Conservation (phyloP, 805 yeast species). For the Nematodospora valgi region DNA sequence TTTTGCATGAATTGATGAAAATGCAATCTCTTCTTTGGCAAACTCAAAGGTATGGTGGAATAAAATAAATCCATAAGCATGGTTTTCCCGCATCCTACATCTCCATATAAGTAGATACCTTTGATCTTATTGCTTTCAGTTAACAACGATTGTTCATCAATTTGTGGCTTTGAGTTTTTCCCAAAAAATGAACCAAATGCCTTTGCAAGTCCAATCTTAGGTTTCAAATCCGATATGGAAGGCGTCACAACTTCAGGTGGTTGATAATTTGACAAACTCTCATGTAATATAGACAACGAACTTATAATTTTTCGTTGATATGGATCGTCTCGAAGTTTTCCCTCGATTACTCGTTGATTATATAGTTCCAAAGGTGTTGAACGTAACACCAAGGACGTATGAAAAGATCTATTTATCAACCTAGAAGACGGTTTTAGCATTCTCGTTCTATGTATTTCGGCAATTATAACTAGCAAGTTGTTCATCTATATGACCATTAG, state of each 20-base stretch:
- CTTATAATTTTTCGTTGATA: constrained; percentile 75
- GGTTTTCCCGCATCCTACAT: constrained; percentile 98
- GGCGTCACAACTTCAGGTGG: constrained; percentile 65
- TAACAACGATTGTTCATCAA: constrained; percentile 1
- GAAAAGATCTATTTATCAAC: too few relatives aligned
- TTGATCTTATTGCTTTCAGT: constrained; percentile 37
- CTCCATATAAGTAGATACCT: constrained; percentile 93
- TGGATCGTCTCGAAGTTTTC: constrained; percentile 64
- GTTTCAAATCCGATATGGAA: constrained; percentile 46
- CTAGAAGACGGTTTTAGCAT: too few relatives aligned
- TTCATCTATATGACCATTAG: too few relatives aligned
- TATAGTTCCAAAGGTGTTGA: constrained; percentile 55
- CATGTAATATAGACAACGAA: constrained; percentile 58
- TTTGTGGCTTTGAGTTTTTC: neutral
- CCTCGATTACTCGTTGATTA: constrained; percentile 44
- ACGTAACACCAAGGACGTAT: too few relatives aligned
- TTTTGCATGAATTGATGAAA: constrained; percentile 97
- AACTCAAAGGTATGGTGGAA: constrained; percentile 70
- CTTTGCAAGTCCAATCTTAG: constrained; percentile 43
- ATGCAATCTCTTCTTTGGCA: constrained; percentile 80
- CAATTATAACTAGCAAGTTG: too few relatives aligned
- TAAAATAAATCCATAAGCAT: constrained; percentile 97
- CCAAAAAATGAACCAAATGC: constrained; percentile 24
- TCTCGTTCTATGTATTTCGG: too few relatives aligned
- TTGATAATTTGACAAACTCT: constrained; percentile 47